Percentiles rank a stretch among this genome's conserved stretches.
phyloP scores from a whole-genome alignment of 768 basidiomycete genomes.

The Vararia minispora region DNA sequence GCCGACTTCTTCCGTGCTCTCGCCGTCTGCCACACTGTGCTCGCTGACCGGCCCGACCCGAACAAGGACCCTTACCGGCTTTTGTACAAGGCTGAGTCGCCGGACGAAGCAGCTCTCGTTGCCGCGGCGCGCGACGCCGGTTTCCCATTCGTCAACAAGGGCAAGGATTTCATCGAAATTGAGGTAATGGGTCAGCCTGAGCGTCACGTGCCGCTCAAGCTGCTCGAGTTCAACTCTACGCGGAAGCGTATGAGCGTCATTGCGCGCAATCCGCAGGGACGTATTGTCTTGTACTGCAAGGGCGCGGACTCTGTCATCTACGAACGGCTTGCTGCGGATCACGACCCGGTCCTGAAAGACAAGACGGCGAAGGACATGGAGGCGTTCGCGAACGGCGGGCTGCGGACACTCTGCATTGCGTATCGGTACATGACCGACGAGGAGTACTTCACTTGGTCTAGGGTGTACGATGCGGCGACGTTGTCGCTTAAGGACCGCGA shows the following conservation, averaged over 20 bases:
- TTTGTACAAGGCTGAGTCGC: constrained; percentile 93
- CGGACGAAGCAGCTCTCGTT: constrained; percentile 92
- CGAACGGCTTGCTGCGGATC: constrained; percentile 65
- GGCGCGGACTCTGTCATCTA: constrained; percentile 97
- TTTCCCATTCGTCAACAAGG: constrained; percentile 77
- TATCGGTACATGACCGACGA: constrained; percentile 70
- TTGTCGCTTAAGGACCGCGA: constrained; percentile 72
- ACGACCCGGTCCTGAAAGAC: constrained; percentile 63
- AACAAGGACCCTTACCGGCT: constrained; percentile 47
- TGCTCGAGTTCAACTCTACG: constrained; percentile 90
- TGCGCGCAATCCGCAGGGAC: constrained; percentile 75
- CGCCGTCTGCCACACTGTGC: constrained; percentile 87
- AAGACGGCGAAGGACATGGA: constrained; percentile 85
- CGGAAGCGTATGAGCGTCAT: constrained; percentile 95
- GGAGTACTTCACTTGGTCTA: constrained; percentile 75
- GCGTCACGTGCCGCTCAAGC: constrained; percentile 64
- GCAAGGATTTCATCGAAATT: constrained; percentile 70
- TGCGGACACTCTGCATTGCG: constrained; percentile 87
- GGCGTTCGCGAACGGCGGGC: constrained; percentile 81
- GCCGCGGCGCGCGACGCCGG: constrained; percentile 87
- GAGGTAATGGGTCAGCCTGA: constrained; percentile 87
- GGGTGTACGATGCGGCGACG: constrained; percentile 73
- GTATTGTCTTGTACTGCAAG: constrained; percentile 81
- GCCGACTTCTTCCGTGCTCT: constrained; percentile 89
- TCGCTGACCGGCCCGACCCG: constrained; percentile 67